Base-by-base conservation (phyloP, 1,139 yeast genomes). In the Candida sanyaensis region DNA sequence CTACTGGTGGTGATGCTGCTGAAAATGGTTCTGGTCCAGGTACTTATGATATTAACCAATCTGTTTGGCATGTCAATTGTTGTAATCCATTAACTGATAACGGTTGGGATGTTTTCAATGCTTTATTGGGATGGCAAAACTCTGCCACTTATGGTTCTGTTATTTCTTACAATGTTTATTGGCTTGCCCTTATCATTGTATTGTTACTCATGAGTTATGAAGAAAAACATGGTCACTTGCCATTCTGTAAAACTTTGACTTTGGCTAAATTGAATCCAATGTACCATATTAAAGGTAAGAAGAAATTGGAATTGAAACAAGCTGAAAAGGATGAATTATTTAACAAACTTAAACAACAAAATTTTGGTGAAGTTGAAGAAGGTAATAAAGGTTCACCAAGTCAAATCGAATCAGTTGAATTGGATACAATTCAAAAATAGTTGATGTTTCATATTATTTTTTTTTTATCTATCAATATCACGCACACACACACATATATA, bases 21-120 rank as follows among this genome's bases (percentile, higher is more conserved):
- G 97, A 91, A 71, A 73, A 77, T 57, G 97, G 97, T 57, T 81
- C 88, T 45, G 97, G 97, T 57, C 92, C 96, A 43, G 97, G 97
- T 62, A 84, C 96, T 38, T 91, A 91, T 66, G 86, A 91, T 66
- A 81, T 90, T 57, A 61, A 75, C 49, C 77, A 80, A 60, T 71
- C 89, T 7, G 96, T 91, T 13, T 91, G 96, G 90, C 97, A 91
- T 67, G 92, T 91, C 53, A 90, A 91, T 75, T 91, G 97, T 71
- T 91, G 97, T 73, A 90, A 89, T 70, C 96, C 96, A 33, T 88
- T 85, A 68, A 76, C 77, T 43, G 96, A 90, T 64, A 85, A 88
- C 52, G 95, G 95, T 71, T 91, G 96, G 96, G 95, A 88, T 81
- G 82, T 91, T 52, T 90, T 91, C 78, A 90, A 89, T 61, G 64